Evolutionary conservation across 495 filamentous ascomycete genomes (phyloP).

Genomic region (Amphirosellinia nigrospora): DNA sequence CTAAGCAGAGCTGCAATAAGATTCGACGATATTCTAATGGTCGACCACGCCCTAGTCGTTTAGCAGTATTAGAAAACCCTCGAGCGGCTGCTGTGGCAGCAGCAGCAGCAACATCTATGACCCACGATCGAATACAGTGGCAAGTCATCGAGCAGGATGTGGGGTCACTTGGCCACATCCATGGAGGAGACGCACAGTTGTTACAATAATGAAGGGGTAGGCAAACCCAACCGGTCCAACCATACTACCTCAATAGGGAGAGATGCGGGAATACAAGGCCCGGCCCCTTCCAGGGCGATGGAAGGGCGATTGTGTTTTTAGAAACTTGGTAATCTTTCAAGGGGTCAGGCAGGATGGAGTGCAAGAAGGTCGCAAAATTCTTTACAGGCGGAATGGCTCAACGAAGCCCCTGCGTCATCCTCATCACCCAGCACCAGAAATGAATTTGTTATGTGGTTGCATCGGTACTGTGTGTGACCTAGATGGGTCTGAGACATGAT

Average conservation of each 20-base stretch:
- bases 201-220: not conserved
- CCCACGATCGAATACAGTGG: constrained; percentile 36
- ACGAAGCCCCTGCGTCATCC: not conserved
- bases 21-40: constrained; percentile 42
- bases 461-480: not conserved
- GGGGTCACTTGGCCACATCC: constrained; percentile 26
- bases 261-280: not conserved
- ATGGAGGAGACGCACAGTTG: not conserved
- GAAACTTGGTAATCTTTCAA: not conserved
- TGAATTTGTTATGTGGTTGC: not conserved
- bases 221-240: not conserved
- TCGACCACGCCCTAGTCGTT: constrained; percentile 38
- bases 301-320: not conserved
- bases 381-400: not conserved
- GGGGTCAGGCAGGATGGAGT: not conserved
- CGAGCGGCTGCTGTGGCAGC: constrained; percentile 37
- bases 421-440: not conserved
- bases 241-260: not conserved
- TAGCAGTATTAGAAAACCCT: constrained; percentile 39
- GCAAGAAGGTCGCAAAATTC: not conserved
- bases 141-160: constrained; percentile 35
- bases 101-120: constrained; percentile 30
- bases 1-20: constrained; percentile 41
- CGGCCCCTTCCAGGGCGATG: not conserved
- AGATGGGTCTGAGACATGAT: not conserved